Evolutionary conservation across 2,329 filamentous ascomycete genomes (phyloP), one percentile per base, ranked within the genome.

Genomic region (Penicillium fuscoglaucum): DNA sequence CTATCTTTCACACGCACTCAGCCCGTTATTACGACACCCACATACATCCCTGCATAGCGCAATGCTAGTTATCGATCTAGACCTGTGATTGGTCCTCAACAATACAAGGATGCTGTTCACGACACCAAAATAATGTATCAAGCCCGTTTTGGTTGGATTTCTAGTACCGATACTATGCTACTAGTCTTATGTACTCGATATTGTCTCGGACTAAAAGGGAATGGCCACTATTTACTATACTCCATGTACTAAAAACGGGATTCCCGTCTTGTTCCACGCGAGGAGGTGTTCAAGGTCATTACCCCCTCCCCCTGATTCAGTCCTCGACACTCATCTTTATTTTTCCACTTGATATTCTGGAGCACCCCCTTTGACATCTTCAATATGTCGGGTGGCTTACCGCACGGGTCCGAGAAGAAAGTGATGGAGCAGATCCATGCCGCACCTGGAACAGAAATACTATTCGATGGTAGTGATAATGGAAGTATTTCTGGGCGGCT

Each of bases 401-500:
- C 19, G 12, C 46, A 12, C 4, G 28, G 39, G 28, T 35, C 46
- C n/a, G 46, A 45, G 28, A 51, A 31, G 21, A 35, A 37, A 9
- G 26, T 31, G 31, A 46, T 12, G 17, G 37, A 43, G 8, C 28
- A 39, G 21, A 13, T 59, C 26, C 52, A 50, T 33, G 31, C 40
- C 17, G 52, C 40, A 10, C 60, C 60, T 52, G 60, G 60, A 17
- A 61, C 53, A 2, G 60, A 61, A 17, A 57, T 61, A 21, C 24
- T 60, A 12, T 61, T 57, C 28, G 60, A 61, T 24, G 43, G 49
- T 2, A 43, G 31, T 21, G 47, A 49, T 6, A 41, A 44, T 44
- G 49, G 51, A 19, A 48, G 35, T 13, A 33, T 10, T 57, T 56
- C 24, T 49, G 54, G 26, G 61, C 58, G 6, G 63, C 66, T 6